Conservation (phyloP, 2,329 filamentous ascomycete species). For the Trichoderma sp. region DNA sequence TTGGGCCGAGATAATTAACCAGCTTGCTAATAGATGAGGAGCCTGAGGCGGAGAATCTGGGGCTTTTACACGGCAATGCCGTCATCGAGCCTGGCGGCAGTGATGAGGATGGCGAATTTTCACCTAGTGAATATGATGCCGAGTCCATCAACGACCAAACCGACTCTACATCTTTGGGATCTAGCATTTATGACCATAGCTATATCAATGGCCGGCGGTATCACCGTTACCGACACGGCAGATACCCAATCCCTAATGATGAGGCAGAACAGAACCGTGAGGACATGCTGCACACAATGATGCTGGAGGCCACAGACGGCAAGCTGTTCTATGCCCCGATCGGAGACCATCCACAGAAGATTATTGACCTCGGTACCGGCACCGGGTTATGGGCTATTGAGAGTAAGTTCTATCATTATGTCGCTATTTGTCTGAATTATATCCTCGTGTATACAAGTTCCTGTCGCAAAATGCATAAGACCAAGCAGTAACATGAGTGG, state of each 20-base stretch:
- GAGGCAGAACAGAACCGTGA: constrained; percentile 45
- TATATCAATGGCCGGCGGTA: constrained; percentile 35
- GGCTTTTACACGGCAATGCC: constrained; percentile 31
- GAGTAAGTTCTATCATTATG: constrained; percentile 19
- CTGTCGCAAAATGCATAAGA: not conserved
- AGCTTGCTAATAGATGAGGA: not conserved
- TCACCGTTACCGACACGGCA: constrained; percentile 42
- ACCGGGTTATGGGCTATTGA: constrained; percentile 49
- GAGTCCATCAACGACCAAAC: constrained; percentile 6
- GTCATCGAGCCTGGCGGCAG: constrained; percentile 33
- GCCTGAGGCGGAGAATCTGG: constrained; percentile 18
- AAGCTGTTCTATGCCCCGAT: constrained; percentile 41
- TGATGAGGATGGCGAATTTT: constrained; percentile 37
- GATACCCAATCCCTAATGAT: constrained; percentile 48
- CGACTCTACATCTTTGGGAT: constrained; percentile 10
- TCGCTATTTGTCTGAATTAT: not conserved
- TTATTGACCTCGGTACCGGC: constrained; percentile 50
- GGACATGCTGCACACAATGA: constrained; percentile 44
- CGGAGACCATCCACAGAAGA: constrained; percentile 39
- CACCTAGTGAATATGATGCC: constrained; percentile 24
- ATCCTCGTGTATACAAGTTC: not conserved
- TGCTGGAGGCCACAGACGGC: constrained; percentile 43
- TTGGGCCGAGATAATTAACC: not conserved
- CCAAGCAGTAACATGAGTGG: not conserved
- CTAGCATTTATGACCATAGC: constrained; percentile 16